Evolutionary conservation across 2,329 filamentous ascomycete genomes (phyloP).

Genomic region (Sphaerulina vaccinii): DNA sequence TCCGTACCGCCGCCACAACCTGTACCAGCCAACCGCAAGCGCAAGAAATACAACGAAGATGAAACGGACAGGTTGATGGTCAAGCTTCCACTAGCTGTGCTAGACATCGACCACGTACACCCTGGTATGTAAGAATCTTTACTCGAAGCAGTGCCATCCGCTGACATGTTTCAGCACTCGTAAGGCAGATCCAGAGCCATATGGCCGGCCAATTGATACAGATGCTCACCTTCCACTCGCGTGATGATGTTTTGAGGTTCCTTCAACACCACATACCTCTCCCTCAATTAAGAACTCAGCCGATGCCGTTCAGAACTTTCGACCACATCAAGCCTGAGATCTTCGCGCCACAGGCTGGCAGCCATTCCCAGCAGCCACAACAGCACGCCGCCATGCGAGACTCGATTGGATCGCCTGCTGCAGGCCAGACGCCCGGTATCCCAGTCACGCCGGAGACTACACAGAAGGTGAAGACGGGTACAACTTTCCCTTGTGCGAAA

Average conservation of each 20-base stretch:
- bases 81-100: conserved; percentile 1
- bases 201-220: background rate
- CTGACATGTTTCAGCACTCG: background rate
- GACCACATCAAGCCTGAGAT: background rate
- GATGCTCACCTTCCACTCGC: background rate
- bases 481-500: background rate
- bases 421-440: background rate
- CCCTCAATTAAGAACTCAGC: background rate
- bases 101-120: conserved; percentile 7
- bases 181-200: background rate
- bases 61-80: background rate
- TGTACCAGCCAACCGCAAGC: background rate
- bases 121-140: background rate
- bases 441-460: conserved; percentile 4
- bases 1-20: background rate
- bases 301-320: background rate
- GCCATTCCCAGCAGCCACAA: background rate
- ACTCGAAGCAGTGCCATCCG: background rate
- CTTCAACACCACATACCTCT: background rate
- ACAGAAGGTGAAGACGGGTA: background rate
- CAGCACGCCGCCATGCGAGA: background rate
- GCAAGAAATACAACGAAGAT: background rate
- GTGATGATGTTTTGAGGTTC: conserved; percentile 4
- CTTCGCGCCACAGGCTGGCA: background rate
- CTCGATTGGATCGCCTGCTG: background rate